These are phyloP conservation scores for Selaginella tamariscina DNA, from an alignment of 75 land plant genomes.

Conservation along the genomic window DNA sequence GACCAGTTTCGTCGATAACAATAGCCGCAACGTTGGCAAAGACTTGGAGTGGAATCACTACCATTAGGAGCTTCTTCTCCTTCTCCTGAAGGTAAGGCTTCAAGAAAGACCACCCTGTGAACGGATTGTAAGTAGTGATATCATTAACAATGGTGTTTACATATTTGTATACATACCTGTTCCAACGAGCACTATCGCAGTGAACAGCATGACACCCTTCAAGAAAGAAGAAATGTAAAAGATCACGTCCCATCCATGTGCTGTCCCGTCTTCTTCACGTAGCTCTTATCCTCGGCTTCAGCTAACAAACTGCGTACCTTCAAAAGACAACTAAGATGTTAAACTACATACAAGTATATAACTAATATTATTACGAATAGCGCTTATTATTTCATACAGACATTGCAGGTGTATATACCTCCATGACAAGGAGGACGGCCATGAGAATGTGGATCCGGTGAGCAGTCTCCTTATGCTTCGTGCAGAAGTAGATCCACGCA, in stretches of 20 bases:
- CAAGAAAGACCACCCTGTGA: constrained; percentile 23
- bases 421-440: constrained; percentile 38
- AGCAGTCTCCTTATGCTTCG: constrained; percentile 23
- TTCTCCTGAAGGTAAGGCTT: constrained; percentile 8
- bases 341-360: too few species aligned
- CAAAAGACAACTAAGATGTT: too few species aligned
- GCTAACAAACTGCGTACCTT: constrained; percentile 1
- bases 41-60: constrained; percentile 7
- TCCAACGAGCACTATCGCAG: background rate
- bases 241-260: constrained; percentile 9
- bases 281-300: constrained; percentile 3
- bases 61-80: constrained; percentile 11
- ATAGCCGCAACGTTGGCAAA: constrained; percentile 5
- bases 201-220: constrained; percentile 11
- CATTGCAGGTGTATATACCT: too few species aligned
- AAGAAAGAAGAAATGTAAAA: constrained; percentile 1
- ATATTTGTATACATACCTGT: too few species aligned
- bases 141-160: too few species aligned
- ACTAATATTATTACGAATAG: too few species aligned
- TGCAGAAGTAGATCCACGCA: constrained; percentile 39
- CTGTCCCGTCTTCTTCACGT: constrained; percentile 4
- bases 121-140: too few species aligned
- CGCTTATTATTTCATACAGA: too few species aligned
- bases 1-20: constrained; percentile 7
- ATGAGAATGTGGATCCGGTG: constrained; percentile 63